Conservation (phyloP, 139 green algal species). For the Chlorella vulgaris region DNA sequence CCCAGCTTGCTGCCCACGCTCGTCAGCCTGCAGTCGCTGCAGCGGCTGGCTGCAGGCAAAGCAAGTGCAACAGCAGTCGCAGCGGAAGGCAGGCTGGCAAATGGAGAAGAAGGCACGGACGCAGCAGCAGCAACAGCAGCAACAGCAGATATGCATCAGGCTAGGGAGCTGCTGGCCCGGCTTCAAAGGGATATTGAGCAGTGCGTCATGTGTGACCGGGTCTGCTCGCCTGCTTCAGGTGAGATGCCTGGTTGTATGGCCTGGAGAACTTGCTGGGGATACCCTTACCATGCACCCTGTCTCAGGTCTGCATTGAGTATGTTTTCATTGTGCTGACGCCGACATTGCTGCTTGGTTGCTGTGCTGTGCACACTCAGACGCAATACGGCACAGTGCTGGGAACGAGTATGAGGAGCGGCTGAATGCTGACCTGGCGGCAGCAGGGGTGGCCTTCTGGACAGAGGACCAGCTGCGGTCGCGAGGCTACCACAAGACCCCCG, state of each 20-base stretch:
- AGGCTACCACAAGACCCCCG: constrained; percentile 88
- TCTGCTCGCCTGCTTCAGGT: constrained; percentile 24
- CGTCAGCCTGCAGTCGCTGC: not conserved
- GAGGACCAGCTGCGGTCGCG: constrained; percentile 75
- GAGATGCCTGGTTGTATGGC: not conserved
- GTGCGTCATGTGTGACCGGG: constrained; percentile 5
- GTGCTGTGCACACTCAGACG: constrained; percentile 12
- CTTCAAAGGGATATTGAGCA: constrained; percentile 28
- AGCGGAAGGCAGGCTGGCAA: not conserved
- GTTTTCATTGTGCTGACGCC: not conserved
- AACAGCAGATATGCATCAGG: too few species aligned
- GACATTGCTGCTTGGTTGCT: too few species aligned
- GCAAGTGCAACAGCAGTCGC: not conserved
- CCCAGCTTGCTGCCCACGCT: constrained; percentile 16
- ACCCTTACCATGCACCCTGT: not conserved
- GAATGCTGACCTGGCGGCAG: constrained; percentile 55
- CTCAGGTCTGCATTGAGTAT: not conserved
- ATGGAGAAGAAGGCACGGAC: not conserved
- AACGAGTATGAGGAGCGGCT: constrained; percentile 79
- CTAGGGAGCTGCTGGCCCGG: constrained; percentile 3
- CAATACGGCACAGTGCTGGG: constrained; percentile 43
- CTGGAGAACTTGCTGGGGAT: too few species aligned
- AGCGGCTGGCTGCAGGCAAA: not conserved
- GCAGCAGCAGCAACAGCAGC: not conserved
- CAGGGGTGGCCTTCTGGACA: constrained; percentile 76